Percentiles rank a stretch among this genome's conserved stretches.
These are phyloP conservation scores for Aspergillus chevalieri DNA, from an alignment of 2,329 filamentous ascomycete species.

Conservation along the genomic window DNA sequence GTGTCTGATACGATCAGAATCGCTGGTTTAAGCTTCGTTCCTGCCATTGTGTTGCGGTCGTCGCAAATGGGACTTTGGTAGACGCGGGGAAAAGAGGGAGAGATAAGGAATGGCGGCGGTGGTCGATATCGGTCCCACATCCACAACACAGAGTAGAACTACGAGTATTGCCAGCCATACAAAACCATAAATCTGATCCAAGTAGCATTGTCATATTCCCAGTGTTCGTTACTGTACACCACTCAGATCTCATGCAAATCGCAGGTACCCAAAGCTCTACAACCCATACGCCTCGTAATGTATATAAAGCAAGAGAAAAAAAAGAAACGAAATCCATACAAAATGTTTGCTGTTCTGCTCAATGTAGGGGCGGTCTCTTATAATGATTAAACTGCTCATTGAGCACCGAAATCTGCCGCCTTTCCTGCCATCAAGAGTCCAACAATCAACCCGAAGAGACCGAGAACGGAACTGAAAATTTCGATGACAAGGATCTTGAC, in stretches of 20 bases:
- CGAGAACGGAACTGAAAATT: slow-evolving; percentile 96
- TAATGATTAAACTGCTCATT: slow-evolving; percentile 8
- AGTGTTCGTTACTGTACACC: slow-evolving; percentile 18
- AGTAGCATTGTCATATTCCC: slow-evolving; percentile 6
- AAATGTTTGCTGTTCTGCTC: neutral
- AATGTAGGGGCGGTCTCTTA: neutral
- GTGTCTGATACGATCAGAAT: slow-evolving; percentile 90
- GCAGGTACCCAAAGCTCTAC: slow-evolving; percentile 21
- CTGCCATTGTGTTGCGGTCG: slow-evolving; percentile 20
- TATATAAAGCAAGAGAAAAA: slow-evolving; percentile 22
- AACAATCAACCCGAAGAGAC: slow-evolving; percentile 92
- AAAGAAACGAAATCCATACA: slow-evolving; percentile 17
- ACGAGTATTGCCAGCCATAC: neutral
- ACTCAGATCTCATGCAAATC: slow-evolving; percentile 20
- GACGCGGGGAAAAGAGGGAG: slow-evolving; percentile 3
- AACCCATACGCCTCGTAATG: slow-evolving; percentile 35
- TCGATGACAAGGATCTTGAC: slow-evolving; percentile 99
- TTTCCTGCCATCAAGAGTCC: slow-evolving; percentile 83
- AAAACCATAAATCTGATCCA: neutral
- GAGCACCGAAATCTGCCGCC: slow-evolving; percentile 61
- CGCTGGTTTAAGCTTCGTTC: slow-evolving; percentile 56
- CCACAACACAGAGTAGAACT: neutral
- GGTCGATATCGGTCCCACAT: neutral
- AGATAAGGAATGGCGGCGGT: neutral
- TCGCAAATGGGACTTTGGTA: neutral